phyloP scores from a whole-genome alignment of 768 basidiomycete species.

The Lactarius hatsudake region DNA sequence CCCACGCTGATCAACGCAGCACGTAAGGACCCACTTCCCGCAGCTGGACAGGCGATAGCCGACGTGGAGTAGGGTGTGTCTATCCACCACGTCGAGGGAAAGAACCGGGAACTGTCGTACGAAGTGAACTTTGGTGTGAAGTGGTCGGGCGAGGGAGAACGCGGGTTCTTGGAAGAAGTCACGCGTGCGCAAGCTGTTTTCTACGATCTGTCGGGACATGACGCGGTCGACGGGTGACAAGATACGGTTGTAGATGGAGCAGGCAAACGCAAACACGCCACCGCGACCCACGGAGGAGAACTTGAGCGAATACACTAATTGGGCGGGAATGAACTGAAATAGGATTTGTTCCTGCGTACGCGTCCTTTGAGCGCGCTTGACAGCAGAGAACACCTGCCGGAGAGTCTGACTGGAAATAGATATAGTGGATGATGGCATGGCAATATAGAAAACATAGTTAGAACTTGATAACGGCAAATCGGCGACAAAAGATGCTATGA shows the following conservation, averaged over 20 bases:
- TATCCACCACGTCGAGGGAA: conserved; percentile 51
- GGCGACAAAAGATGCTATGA: conserved; percentile 50
- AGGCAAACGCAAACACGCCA: conserved; percentile 50
- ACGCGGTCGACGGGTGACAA: conserved; percentile 56
- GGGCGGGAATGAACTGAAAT: conserved; percentile 74
- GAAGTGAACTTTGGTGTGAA: conserved; percentile 38
- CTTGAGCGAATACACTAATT: conserved; percentile 48
- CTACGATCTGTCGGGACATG: conserved; percentile 52
- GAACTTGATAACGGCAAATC: conserved; percentile 39
- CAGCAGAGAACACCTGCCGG: conserved; percentile 64
- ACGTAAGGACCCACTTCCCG: conserved; percentile 74
- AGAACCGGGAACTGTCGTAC: conserved; percentile 39
- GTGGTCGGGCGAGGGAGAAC: conserved; percentile 56
- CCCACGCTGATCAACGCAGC: conserved; percentile 74
- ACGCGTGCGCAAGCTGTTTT: conserved; percentile 40
- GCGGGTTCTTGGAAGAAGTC: conserved; percentile 62
- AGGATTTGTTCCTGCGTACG: conserved; percentile 50
- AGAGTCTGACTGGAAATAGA: conserved; percentile 62
- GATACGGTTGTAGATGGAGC: conserved; percentile 71
- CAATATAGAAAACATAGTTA: conserved; percentile 64
- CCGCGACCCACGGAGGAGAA: conserved; percentile 43
- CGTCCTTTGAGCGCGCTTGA: conserved; percentile 54
- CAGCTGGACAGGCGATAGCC: conserved; percentile 66
- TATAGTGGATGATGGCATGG: conserved; percentile 58
- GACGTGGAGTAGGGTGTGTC: conserved; percentile 68